Base-by-base conservation (phyloP, 106 monocot genomes). In the Phalaenopsis equestris region DNA sequence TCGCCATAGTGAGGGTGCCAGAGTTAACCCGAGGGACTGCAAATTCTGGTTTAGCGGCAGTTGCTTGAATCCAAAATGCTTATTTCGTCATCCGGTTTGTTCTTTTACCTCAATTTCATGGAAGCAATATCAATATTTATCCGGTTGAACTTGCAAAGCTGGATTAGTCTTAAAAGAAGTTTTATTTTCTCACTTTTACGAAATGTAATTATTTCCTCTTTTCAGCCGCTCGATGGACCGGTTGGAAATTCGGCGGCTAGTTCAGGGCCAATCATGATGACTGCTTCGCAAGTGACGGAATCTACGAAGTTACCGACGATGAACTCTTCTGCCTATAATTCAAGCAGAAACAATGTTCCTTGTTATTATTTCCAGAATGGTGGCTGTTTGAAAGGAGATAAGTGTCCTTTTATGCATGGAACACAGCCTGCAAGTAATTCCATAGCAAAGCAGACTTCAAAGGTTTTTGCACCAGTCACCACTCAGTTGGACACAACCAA, bases 51-150 rank as follows among this genome's bases (percentile, higher is more conserved):
- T 93, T 43, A 88, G 89, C 81, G 84, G 95, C 24, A 85, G 80
- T 81, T 95, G 95, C 84, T 72, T 90, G 85, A 95, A 95, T 82
- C 93, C 87, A 12, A 93, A 93, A 73, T 95, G 95, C 55, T 80
- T 79, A 55, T 95, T 93, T 77, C 85, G 93, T 38, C 96, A 96
- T 86, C 96, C 96, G 61, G 96, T 93, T 24, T 88, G 90, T 77
- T 41, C 65, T 56, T 41, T 19, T 57, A 42, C 9, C 3, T 61
- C n/a, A 41, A 38, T 18, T 42, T 10, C 16, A 70, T 72, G 24
- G 30, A 45, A 74, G 8, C 38, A 30, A 37, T 37, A 70, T 38
- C 39, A 38, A n/a, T 55, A 8, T 56, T 70, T 12, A 49, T 30
- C 64, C 8, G 15, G 46, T 39, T 41, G 68, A 37, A 38, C 24